Conservation (phyloP, 129 eudicot species). For the Erigeron canadensis region DNA sequence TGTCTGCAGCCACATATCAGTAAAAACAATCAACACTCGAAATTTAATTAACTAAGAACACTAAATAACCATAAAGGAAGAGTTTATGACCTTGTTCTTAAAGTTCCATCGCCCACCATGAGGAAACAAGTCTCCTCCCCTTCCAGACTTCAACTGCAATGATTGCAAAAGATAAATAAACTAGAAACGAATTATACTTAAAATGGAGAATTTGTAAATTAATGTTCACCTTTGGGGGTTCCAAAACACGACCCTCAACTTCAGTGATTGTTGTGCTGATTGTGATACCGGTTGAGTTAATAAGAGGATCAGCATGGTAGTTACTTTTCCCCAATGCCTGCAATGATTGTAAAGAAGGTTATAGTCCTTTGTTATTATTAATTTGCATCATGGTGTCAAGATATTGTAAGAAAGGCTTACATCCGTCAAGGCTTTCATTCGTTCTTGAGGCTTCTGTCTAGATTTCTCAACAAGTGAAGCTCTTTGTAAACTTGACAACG, state of each 20-base stretch:
- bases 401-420: constrained; percentile 23
- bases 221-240: constrained; percentile 63
- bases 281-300: constrained; percentile 66
- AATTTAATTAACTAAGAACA: not conserved
- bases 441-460: constrained; percentile 81
- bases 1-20: constrained; percentile 35
- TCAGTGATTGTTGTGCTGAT: constrained; percentile 52
- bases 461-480: constrained; percentile 83
- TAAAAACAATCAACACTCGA: not conserved
- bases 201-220: not conserved
- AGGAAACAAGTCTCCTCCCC: constrained; percentile 58
- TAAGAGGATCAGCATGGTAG: constrained; percentile 60
- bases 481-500: constrained; percentile 57
- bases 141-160: constrained; percentile 62
- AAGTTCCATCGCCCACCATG: constrained; percentile 78
- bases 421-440: constrained; percentile 53
- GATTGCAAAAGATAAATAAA: constrained; percentile 16
- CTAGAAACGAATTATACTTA: not conserved
- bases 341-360: not conserved
- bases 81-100: constrained; percentile 52
- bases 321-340: constrained; percentile 36
- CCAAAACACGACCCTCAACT: constrained; percentile 73
- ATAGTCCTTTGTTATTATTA: not conserved
- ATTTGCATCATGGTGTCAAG: not conserved
- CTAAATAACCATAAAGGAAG: not conserved